Conservation (phyloP, 768 basidiomycete genomes). For the Coprinopsis cinerea region DNA sequence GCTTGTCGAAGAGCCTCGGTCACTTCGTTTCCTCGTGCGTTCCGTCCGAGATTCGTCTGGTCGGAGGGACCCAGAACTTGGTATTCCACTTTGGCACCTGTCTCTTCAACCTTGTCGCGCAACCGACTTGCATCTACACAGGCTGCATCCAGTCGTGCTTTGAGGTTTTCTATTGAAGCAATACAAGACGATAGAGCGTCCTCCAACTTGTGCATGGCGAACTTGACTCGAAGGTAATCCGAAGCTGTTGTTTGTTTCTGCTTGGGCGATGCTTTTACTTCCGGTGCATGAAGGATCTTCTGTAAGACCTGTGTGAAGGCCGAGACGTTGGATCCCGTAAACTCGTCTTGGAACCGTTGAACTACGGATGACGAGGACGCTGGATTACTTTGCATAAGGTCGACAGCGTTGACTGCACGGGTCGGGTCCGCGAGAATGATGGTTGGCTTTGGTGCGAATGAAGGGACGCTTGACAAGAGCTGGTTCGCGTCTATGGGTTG, state of each 20-base stretch:
- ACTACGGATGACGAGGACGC: conserved; percentile 40
- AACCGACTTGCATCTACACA: conserved; percentile 30
- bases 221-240: conserved; percentile 27
- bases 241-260: conserved; percentile 7
- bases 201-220: conserved; percentile 32
- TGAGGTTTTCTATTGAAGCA: conserved; percentile 23
- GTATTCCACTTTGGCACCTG: conserved; percentile 26
- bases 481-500: conserved; percentile 12
- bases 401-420: conserved; percentile 52
- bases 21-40: conserved; percentile 22
- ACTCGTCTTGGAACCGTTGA: conserved; percentile 61
- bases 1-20: conserved; percentile 31
- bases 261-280: conserved; percentile 3
- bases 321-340: conserved; percentile 53
- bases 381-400: conserved; percentile 38
- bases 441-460: conserved; percentile 14
- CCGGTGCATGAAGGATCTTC: conserved; percentile 12
- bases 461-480: conserved; percentile 17
- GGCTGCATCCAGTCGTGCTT: conserved; percentile 30
- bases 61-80: conserved; percentile 32
- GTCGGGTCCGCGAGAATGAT: conserved; percentile 51
- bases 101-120: conserved; percentile 31
- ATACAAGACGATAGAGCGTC: conserved; percentile 35
- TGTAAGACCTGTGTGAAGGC: conserved; percentile 37
- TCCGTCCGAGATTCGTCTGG: neutral